Evolutionary conservation across 352 stramenopile genomes (phyloP).

Genomic region (Globisporangium nunn): DNA sequence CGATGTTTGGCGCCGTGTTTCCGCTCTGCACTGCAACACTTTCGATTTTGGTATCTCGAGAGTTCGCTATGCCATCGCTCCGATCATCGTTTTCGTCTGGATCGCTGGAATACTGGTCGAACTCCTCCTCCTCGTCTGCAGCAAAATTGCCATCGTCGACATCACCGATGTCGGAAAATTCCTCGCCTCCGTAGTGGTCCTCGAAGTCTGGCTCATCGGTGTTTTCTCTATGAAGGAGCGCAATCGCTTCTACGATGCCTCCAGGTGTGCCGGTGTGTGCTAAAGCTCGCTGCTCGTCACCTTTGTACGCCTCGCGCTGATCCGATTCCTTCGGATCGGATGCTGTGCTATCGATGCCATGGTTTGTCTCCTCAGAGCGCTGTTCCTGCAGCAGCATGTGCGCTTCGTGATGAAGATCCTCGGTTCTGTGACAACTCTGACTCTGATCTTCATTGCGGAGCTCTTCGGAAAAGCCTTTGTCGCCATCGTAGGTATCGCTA

Average conservation of each 20-base stretch:
- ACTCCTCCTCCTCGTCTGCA: neutral
- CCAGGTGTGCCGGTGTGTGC: neutral
- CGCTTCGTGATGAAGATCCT: conserved; percentile 32
- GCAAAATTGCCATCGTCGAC: neutral
- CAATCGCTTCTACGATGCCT: neutral
- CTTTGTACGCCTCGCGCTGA: neutral
- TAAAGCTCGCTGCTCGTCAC: no score
- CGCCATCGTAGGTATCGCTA: conserved; percentile 2
- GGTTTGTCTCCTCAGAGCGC: neutral
- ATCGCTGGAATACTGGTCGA: conserved; percentile 5
- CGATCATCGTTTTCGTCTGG: neutral
- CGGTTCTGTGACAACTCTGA: conserved; percentile 22
- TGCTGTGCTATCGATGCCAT: neutral
- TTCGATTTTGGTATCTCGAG: neutral
- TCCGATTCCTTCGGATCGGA: neutral
- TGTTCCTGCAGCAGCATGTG: conserved; percentile 24
- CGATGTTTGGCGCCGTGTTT: no score
- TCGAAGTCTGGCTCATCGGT: neutral
- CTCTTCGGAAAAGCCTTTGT: conserved; percentile 7
- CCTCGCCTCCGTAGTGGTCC: conserved; percentile 12
- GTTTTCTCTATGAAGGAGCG: neutral
- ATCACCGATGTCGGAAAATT: conserved; percentile 10
- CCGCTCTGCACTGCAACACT: neutral
- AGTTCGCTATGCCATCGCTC: no score
- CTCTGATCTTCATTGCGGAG: conserved; percentile 8